Evolutionary conservation across 2,329 filamentous ascomycete species (phyloP).

Genomic region (Fusarium scirpi): DNA sequence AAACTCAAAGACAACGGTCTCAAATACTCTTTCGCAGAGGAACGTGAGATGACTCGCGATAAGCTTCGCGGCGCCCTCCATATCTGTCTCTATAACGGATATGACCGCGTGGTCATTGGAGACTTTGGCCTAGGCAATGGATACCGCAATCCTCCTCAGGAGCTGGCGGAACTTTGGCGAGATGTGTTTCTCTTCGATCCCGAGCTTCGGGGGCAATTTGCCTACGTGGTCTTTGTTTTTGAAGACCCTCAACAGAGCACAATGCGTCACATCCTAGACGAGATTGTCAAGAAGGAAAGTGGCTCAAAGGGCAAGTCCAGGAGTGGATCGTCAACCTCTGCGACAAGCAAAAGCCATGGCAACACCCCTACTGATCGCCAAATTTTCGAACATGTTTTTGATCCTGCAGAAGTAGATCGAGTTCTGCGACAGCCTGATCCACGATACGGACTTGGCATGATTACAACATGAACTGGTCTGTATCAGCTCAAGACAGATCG

Average conservation of each 20-base stretch:
- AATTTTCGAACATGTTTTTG: slow-evolving; percentile 67
- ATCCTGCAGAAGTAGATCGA: slow-evolving; percentile 61
- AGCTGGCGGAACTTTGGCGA: slow-evolving; percentile 74
- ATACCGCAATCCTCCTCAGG: slow-evolving; percentile 73
- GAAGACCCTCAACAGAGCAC: slow-evolving; percentile 69
- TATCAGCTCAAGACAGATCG: slow-evolving; percentile 22
- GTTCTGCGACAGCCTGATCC: slow-evolving; percentile 65
- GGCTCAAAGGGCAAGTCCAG: slow-evolving; percentile 53
- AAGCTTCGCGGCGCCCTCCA: slow-evolving; percentile 78
- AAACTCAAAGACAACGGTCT: slow-evolving; percentile 76
- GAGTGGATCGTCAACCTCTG: slow-evolving; percentile 44
- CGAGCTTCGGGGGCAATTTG: slow-evolving; percentile 71
- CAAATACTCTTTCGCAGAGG: slow-evolving; percentile 78
- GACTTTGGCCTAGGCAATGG: slow-evolving; percentile 74
- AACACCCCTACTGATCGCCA: slow-evolving; percentile 59
- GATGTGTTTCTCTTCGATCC: slow-evolving; percentile 73
- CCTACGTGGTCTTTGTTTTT: slow-evolving; percentile 73
- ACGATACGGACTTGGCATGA: slow-evolving; percentile 65
- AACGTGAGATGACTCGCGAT: slow-evolving; percentile 77
- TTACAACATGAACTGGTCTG: slow-evolving; percentile 54
- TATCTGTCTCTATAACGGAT: slow-evolving; percentile 73
- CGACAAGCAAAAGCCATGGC: slow-evolving; percentile 47
- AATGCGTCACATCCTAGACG: slow-evolving; percentile 64
- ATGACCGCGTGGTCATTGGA: slow-evolving; percentile 69
- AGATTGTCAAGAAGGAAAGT: slow-evolving; percentile 65